Base-by-base conservation (phyloP, 2,329 filamentous ascomycete genomes). In the Venturia asperata region DNA sequence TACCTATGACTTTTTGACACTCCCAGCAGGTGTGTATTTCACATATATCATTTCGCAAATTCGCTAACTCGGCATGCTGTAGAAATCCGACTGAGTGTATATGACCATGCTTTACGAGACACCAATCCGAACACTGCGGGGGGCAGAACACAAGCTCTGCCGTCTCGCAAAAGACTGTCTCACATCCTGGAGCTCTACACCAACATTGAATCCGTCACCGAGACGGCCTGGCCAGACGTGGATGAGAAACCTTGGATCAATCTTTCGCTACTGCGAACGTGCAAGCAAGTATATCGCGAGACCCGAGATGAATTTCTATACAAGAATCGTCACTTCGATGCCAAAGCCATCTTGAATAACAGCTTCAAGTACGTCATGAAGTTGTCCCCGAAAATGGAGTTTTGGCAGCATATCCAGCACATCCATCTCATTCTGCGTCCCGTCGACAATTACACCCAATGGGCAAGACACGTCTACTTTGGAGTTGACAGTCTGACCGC, bases 381-480 rank as follows among this genome's bases (percentile, higher is more conserved):
- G 3, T 21, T 58, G n/a, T 34, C 37, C 9, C 63, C 45, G 27
- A 42, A 39, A 7, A 19, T 64, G 63, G 15, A 10, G 7, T 64
- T 64, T 27, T 64, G 63, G 63, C 47, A 58, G 13, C 47, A 64
- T 19, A 64, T 64, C 3, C 63, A 58, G 21, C 63, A 64, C 39
- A 39, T 64, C n/a, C 34, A 58, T 24, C 49, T 64, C 39, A 47
- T 52, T 19, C 27, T 64, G 21, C 47, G 34, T 10, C 27, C 63
- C 15, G 52, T 52, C 3, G 39, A 42, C 34, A 63, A 63, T 39
- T 52, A 21, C 19, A 17, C 24, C 15, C 41, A 39, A 30, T 63
- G 61, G 45, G 27, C 27, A 27, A 24, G 61, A 49, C 39, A 52
- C 15, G 27, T 41, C 11, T 19, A 56, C 52, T 21, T n/a, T 21